Evolutionary conservation across 805 yeast genomes (phyloP).

Genomic region (Pichia cephalocereana): DNA sequence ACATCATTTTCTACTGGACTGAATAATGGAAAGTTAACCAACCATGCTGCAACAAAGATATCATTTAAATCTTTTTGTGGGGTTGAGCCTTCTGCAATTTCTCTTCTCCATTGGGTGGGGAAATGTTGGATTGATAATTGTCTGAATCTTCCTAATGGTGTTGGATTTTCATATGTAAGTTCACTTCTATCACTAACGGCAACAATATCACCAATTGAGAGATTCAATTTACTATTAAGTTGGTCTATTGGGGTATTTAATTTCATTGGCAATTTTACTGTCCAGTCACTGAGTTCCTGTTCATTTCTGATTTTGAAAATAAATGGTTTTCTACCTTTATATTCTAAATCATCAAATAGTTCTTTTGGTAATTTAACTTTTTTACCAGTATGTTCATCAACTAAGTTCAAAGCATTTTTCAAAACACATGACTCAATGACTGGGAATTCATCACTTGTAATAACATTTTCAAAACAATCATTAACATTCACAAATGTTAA

Average conservation of each 20-base stretch:
- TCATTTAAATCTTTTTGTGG: conserved; percentile 17
- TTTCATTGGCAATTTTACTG: conserved; percentile 16
- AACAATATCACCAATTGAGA: conserved; percentile 62
- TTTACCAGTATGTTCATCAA: neutral
- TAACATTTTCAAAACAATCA: conserved; percentile 26
- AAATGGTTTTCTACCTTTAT: conserved; percentile 49
- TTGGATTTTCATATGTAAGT: conserved; percentile 81
- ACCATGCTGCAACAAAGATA: conserved; percentile 67
- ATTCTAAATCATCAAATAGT: conserved; percentile 32
- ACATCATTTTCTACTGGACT: conserved; percentile 50
- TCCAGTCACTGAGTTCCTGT: conserved; percentile 37
- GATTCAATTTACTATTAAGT: conserved; percentile 28
- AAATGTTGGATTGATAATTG: conserved; percentile 55
- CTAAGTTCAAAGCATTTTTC: conserved; percentile 32
- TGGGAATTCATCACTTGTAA: conserved; percentile 40
- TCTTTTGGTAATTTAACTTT: conserved; percentile 11
- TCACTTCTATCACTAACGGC: conserved; percentile 70
- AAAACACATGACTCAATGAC: conserved; percentile 69
- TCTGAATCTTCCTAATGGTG: conserved; percentile 83
- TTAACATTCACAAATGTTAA: conserved; percentile 44
- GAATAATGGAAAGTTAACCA: conserved; percentile 87
- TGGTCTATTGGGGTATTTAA: conserved; percentile 5
- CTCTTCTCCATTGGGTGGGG: conserved; percentile 44
- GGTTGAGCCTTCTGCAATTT: conserved; percentile 13
- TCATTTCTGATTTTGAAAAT: conserved; percentile 41